phyloP scores from a whole-genome alignment of 148 eudicot genomes.

The Chenopodium berlandieri region DNA sequence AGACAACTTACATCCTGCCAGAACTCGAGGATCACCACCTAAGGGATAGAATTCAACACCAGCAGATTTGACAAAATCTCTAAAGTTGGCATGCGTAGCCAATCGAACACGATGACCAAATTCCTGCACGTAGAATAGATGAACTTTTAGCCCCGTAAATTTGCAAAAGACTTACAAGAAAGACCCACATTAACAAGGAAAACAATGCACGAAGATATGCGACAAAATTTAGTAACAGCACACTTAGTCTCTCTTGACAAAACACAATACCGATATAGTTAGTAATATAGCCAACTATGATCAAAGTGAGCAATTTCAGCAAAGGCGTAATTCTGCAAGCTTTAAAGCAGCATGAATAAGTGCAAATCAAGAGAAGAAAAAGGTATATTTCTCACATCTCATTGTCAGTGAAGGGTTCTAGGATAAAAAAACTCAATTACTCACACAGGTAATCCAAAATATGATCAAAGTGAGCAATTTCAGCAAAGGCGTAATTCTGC shows the following conservation, averaged over 20 bases:
- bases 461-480: not conserved
- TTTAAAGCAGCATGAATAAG: not conserved
- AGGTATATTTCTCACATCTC: not conserved
- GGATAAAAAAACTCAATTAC: not conserved
- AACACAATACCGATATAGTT: not conserved
- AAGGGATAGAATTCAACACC: conserved; percentile 89
- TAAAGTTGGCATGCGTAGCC: conserved; percentile 88
- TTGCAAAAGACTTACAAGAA: not conserved
- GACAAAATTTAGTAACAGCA: not conserved
- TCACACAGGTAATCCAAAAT: not conserved
- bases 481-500: not conserved
- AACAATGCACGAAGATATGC: not conserved
- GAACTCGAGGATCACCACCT: conserved; percentile 93
- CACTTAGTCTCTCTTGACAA: not conserved
- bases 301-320: not conserved
- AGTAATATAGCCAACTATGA: not conserved
- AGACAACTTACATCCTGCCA: conserved; percentile 87
- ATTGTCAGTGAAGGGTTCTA: not conserved
- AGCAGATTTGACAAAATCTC: conserved; percentile 81
- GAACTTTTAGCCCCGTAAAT: not conserved
- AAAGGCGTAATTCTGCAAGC: not conserved
- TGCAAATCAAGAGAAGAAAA: not conserved
- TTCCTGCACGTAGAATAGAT: conserved; percentile 49
- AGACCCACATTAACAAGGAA: not conserved
- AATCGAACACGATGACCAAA: conserved; percentile 91